Evolutionary conservation across 1,139 yeast genomes (phyloP).

Genomic region (Ogataea hybrid): DNA sequence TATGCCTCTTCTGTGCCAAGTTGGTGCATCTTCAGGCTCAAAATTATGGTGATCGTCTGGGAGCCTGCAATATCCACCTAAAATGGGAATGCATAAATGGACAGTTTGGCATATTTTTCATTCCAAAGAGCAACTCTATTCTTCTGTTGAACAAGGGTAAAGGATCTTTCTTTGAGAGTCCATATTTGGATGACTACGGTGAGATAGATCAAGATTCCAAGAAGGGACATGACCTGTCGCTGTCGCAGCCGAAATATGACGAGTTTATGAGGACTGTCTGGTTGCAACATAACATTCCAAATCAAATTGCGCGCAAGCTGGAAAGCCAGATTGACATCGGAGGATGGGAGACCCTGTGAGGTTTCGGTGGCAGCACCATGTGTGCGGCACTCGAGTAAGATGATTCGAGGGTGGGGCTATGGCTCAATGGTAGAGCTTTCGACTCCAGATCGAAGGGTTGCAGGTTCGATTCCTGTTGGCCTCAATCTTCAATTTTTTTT

Average conservation of each 20-base stretch:
- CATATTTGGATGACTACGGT: constrained; percentile 84
- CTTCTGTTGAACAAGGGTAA: constrained; percentile 59
- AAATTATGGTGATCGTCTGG: constrained; percentile 50
- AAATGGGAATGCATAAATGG: constrained; percentile 64
- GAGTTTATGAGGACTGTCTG: constrained; percentile 66
- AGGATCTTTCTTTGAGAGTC: constrained; percentile 85
- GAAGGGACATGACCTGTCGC: constrained; percentile 68
- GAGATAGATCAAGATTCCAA: constrained; percentile 77
- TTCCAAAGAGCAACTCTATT: constrained; percentile 75
- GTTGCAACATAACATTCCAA: constrained; percentile 78
- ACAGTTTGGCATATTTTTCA: constrained; percentile 67
- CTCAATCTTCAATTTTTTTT: constrained; percentile 32
- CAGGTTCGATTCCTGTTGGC: constrained; percentile 50
- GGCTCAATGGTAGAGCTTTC: constrained; percentile 94
- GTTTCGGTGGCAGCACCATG: not conserved
- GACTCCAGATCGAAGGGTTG: constrained; percentile 66
- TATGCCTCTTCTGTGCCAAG: constrained; percentile 81
- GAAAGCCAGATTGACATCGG: constrained; percentile 83
- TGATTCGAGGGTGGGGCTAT: constrained; percentile 57
- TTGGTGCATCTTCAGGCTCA: constrained; percentile 64
- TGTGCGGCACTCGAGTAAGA: not conserved
- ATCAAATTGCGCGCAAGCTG: constrained; percentile 72
- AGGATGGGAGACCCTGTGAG: constrained; percentile 88
- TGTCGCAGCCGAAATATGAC: constrained; percentile 64
- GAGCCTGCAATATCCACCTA: constrained; percentile 69